Evolutionary conservation across 805 yeast species (phyloP).

Genomic region (Barnettozyma populi): DNA sequence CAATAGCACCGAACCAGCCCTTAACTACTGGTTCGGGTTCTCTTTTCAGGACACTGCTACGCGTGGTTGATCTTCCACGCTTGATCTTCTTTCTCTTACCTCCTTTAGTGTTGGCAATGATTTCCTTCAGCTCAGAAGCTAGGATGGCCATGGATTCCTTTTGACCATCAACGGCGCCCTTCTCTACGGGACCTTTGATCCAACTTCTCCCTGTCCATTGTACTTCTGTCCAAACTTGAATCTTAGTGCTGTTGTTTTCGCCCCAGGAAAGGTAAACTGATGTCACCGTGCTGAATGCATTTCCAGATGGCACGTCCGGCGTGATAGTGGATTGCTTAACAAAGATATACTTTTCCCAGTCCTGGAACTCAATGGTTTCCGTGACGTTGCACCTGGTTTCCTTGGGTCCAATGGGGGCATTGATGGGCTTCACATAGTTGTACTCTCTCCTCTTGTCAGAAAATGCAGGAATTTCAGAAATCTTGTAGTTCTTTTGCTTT

Average conservation of each 20-base stretch:
- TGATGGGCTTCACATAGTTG: constrained; percentile 68
- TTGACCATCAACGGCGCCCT: constrained; percentile 72
- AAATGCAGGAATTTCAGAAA: constrained; percentile 42
- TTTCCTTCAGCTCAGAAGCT: constrained; percentile 34
- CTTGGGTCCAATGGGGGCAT: constrained; percentile 86
- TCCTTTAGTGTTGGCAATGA: constrained; percentile 20
- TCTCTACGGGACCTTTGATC: constrained; percentile 73
- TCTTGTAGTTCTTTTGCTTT: constrained; percentile 57
- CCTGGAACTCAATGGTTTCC: constrained; percentile 55
- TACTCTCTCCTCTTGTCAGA: constrained; percentile 40
- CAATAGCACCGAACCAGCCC: not conserved
- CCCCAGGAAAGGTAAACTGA: constrained; percentile 60
- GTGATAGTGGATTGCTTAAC: constrained; percentile 62
- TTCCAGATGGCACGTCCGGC: constrained; percentile 93
- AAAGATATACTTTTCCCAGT: constrained; percentile 50
- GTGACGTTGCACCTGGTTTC: constrained; percentile 66
- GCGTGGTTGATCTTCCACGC: constrained; percentile 1
- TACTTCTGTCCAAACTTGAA: constrained; percentile 52
- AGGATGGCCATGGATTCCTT: constrained; percentile 46
- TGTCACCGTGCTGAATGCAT: constrained; percentile 58
- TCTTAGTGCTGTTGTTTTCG: constrained; percentile 45
- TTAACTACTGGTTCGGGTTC: not conserved
- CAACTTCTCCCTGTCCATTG: constrained; percentile 74
- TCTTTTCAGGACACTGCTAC: not conserved
- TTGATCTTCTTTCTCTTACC: constrained; percentile 14